phyloP scores from a whole-genome alignment of 108 stramenopile genomes.

The Discostella pseudostelligera region DNA sequence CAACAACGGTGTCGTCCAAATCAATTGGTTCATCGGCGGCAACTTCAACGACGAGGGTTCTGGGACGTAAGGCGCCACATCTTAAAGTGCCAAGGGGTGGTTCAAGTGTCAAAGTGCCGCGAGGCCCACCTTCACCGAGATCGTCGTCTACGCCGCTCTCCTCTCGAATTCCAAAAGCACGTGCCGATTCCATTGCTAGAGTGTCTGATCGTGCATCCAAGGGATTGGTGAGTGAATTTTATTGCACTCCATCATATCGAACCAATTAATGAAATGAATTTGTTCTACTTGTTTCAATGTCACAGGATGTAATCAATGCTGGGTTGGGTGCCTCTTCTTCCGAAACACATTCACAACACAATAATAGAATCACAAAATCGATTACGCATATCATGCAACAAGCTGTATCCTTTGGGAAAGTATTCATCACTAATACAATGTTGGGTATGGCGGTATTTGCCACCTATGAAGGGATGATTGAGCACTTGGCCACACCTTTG shows the following conservation, averaged over 20 bases:
- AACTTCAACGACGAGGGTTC: background rate
- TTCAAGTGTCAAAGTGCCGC: background rate
- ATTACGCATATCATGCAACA: slow-evolving; percentile 13
- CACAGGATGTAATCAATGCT: too few species aligned
- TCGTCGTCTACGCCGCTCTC: background rate
- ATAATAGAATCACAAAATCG: background rate
- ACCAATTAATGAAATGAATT: too few species aligned
- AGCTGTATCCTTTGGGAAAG: slow-evolving; percentile 8
- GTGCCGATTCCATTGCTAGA: slow-evolving; percentile 45
- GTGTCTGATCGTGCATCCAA: slow-evolving; percentile 62
- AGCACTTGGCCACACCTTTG: slow-evolving; percentile 20
- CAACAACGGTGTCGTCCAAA: background rate
- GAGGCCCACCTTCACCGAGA: background rate
- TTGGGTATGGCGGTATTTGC: slow-evolving; percentile 71
- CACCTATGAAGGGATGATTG: slow-evolving; percentile 52
- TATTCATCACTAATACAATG: slow-evolving; percentile 57
- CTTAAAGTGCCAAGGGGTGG: background rate
- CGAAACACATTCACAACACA: slow-evolving; percentile 7
- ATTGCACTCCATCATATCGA: too few species aligned
- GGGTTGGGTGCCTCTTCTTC: background rate
- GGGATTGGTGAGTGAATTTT: slow-evolving; percentile 46
- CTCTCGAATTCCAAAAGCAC: slow-evolving; percentile 1
- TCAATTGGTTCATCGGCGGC: background rate
- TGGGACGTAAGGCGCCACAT: background rate
- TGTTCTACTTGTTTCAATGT: too few species aligned